Evolutionary conservation across 768 basidiomycete species (phyloP).

Genomic region (Mycena filopes): DNA sequence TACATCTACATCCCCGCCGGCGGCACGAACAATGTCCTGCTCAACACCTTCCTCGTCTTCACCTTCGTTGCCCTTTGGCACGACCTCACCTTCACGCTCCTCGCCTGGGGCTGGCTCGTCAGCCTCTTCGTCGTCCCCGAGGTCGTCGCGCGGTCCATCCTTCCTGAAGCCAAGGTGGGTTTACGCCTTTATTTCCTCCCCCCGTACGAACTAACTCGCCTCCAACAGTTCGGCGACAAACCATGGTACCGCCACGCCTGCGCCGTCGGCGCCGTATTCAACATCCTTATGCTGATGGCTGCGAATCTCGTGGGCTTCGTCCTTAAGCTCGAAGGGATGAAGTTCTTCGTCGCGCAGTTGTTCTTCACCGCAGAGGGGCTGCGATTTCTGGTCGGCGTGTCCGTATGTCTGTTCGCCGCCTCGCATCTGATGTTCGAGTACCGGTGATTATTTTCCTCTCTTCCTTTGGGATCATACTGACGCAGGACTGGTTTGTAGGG

Average conservation of each 20-base stretch:
- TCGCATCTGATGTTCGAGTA: slow-evolving; percentile 98
- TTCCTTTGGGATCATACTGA: not conserved
- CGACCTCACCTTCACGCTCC: slow-evolving; percentile 85
- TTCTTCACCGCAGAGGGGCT: slow-evolving; percentile 73
- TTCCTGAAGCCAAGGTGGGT: slow-evolving; percentile 75
- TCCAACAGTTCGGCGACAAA: slow-evolving; percentile 66
- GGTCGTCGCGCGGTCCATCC: slow-evolving; percentile 64
- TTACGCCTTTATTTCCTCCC: slow-evolving; percentile 1
- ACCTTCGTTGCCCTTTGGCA: slow-evolving; percentile 99
- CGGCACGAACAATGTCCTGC: slow-evolving; percentile 61
- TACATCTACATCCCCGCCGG: slow-evolving; percentile 97
- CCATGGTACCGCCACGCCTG: slow-evolving; percentile 90
- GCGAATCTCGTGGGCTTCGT: slow-evolving; percentile 98
- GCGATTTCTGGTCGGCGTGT: slow-evolving; percentile 69
- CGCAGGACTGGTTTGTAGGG: slow-evolving; percentile 5
- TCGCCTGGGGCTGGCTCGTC: slow-evolving; percentile 98
- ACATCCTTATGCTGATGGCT: slow-evolving; percentile 88
- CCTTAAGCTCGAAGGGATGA: slow-evolving; percentile 83
- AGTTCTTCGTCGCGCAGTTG: slow-evolving; percentile 72
- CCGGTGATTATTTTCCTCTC: slow-evolving; percentile 59
- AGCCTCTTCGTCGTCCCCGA: slow-evolving; percentile 93
- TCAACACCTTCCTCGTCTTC: slow-evolving; percentile 85
- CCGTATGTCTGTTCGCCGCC: slow-evolving; percentile 78
- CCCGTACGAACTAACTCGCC: not conserved
- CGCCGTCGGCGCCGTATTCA: slow-evolving; percentile 84